These are phyloP conservation scores for Penicillium nucicola DNA, from an alignment of 495 filamentous ascomycete species.

Conservation along the genomic window DNA sequence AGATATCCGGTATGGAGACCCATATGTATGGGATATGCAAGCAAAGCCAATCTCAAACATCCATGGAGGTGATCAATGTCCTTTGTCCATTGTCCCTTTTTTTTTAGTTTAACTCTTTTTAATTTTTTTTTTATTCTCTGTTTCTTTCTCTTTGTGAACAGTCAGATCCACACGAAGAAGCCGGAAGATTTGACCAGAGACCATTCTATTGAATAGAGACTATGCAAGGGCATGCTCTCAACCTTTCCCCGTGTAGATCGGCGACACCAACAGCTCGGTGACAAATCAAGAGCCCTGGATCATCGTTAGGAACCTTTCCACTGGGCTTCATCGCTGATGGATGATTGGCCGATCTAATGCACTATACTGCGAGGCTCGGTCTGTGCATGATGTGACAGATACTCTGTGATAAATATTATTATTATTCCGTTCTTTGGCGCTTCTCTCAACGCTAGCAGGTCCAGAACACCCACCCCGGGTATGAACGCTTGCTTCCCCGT, in stretches of 20 bases:
- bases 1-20: background rate
- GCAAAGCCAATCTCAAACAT: background rate
- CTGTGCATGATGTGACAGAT: conserved; percentile 41
- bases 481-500: conserved; percentile 24
- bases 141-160: conserved; percentile 12
- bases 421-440: conserved; percentile 6
- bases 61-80: too few species aligned
- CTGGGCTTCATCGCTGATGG: conserved; percentile 19
- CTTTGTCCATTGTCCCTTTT: background rate
- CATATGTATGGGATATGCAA: conserved; percentile 16
- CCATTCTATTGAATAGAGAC: conserved; percentile 17
- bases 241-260: conserved; percentile 36
- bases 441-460: conserved; percentile 8
- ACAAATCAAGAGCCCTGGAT: conserved; percentile 40
- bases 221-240: conserved; percentile 41
- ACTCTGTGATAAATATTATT: conserved; percentile 13
- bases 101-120: background rate
- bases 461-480: conserved; percentile 17
- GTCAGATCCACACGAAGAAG: conserved; percentile 13
- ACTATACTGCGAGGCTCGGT: conserved; percentile 14
- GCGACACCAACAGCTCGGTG: conserved; percentile 29
- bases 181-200: conserved; percentile 13
- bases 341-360: conserved; percentile 34
- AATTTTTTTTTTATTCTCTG: too few species aligned
- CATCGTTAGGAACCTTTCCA: conserved; percentile 12